Evolutionary conservation across 179 eudicot genomes (phyloP).

Genomic region (Pouteria campechiana): DNA sequence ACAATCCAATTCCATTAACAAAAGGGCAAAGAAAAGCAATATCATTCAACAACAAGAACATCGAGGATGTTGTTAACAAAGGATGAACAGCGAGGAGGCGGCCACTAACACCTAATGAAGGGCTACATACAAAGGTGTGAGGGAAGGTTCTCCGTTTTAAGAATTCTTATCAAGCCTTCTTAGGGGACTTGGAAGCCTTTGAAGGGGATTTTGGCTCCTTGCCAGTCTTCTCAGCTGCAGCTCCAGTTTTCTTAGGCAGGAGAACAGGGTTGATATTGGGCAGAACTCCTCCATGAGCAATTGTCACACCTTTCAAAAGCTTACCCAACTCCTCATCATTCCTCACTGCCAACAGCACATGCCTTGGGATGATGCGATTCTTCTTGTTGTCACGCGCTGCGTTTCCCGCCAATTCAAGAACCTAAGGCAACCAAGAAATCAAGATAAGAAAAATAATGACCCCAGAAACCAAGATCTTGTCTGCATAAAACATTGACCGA

Average conservation of each 20-base stretch:
- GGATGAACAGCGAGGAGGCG: too few species aligned
- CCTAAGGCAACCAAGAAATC: conserved; percentile 20
- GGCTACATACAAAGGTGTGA: too few species aligned
- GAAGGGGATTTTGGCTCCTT: conserved; percentile 37
- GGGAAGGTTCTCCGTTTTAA: too few species aligned
- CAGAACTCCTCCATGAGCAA: conserved; percentile 49
- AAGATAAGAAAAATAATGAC: too few species aligned
- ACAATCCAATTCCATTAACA: too few species aligned
- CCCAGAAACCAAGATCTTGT: too few species aligned
- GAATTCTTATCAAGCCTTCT: conserved; percentile 20
- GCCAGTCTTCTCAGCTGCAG: conserved; percentile 11
- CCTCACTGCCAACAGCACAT: conserved; percentile 45
- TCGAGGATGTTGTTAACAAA: too few species aligned
- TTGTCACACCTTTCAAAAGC: conserved; percentile 39
- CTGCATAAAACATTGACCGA: too few species aligned
- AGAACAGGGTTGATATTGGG: conserved; percentile 59
- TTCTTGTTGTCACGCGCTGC: conserved; percentile 65
- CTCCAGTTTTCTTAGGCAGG: conserved; percentile 28
- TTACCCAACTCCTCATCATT: conserved; percentile 64
- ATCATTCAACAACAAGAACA: too few species aligned
- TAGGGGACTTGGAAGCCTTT: conserved; percentile 41
- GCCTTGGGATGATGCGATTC: conserved; percentile 41
- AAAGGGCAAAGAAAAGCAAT: too few species aligned
- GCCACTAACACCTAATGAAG: too few species aligned
- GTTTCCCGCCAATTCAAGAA: conserved; percentile 57